Percentiles rank a stretch among this genome's conserved stretches.
phyloP scores from a whole-genome alignment of 2,329 filamentous ascomycete species.

The Alternaria angustiovoidea region DNA sequence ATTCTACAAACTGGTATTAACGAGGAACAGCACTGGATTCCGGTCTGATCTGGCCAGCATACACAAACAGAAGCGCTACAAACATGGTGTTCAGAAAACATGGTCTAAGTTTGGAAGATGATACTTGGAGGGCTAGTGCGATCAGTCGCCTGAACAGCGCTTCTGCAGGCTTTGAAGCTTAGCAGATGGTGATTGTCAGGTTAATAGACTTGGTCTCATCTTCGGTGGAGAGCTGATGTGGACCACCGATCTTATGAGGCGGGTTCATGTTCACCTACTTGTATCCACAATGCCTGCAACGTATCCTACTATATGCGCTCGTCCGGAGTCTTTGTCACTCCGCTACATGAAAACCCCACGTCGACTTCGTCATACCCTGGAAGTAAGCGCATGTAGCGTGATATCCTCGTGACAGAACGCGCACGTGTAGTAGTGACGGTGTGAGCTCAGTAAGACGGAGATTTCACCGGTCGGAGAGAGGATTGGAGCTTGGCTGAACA shows the following conservation, averaged over 20 bases:
- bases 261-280: not conserved
- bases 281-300: not conserved
- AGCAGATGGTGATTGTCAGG: not conserved
- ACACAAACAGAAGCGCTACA: not conserved
- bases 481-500: not conserved
- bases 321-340: not conserved
- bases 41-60: not conserved
- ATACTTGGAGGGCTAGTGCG: not conserved
- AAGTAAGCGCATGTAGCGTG: not conserved
- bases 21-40: not conserved
- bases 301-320: not conserved
- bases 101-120: not conserved
- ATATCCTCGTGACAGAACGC: not conserved
- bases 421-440: not conserved
- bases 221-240: not conserved
- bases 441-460: slow-evolving; percentile 10
- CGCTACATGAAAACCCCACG: not conserved
- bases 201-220: not conserved
- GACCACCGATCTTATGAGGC: not conserved
- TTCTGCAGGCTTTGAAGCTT: not conserved
- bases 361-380: not conserved
- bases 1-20: not conserved
- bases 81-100: not conserved
- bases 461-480: slow-evolving; percentile 2
- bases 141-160: not conserved